Percentiles rank a stretch among this genome's conserved stretches.
phyloP scores from a whole-genome alignment of 495 filamentous ascomycete genomes.

The Neurospora tetraspora region DNA sequence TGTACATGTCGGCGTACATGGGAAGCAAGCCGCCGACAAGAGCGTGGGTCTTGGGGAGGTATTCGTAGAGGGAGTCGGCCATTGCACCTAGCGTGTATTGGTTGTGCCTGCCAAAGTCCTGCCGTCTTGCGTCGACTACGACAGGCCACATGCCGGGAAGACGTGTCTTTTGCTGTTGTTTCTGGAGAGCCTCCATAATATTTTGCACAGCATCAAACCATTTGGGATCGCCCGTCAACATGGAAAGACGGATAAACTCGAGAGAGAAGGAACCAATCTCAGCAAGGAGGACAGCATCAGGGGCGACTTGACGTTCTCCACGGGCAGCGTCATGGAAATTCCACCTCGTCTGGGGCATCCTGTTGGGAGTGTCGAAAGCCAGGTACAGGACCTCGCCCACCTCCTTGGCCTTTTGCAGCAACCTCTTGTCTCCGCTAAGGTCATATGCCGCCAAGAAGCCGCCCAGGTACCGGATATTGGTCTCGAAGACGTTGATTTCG shows the following conservation, averaged over 20 bases:
- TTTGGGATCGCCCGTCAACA: constrained; percentile 67
- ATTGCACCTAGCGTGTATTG: constrained; percentile 61
- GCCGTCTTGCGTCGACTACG: constrained; percentile 24
- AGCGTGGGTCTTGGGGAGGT: constrained; percentile 60
- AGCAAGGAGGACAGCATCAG: constrained; percentile 26
- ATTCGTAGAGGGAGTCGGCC: constrained; percentile 78
- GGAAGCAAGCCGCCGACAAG: constrained; percentile 65
- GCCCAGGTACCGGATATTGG: constrained; percentile 70
- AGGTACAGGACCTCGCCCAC: constrained; percentile 75
- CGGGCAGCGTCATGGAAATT: constrained; percentile 27
- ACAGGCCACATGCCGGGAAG: constrained; percentile 54
- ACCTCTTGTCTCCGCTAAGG: constrained; percentile 53
- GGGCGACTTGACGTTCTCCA: constrained; percentile 23
- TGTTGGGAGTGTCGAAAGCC: constrained; percentile 85
- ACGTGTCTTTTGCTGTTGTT: constrained; percentile 50
- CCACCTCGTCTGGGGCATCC: constrained; percentile 75
- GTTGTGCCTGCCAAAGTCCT: constrained; percentile 19
- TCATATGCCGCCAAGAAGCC: constrained; percentile 70
- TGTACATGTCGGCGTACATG: constrained; percentile 69
- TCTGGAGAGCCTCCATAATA: constrained; percentile 63
- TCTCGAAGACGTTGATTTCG: constrained; percentile 66
- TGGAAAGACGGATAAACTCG: constrained; percentile 77
- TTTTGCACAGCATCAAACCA: constrained; percentile 83
- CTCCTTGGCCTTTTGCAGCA: constrained; percentile 73
- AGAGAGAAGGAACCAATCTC: constrained; percentile 72